Conservation (phyloP, 2,329 filamentous ascomycete genomes). For the Falciphora oryzae region DNA sequence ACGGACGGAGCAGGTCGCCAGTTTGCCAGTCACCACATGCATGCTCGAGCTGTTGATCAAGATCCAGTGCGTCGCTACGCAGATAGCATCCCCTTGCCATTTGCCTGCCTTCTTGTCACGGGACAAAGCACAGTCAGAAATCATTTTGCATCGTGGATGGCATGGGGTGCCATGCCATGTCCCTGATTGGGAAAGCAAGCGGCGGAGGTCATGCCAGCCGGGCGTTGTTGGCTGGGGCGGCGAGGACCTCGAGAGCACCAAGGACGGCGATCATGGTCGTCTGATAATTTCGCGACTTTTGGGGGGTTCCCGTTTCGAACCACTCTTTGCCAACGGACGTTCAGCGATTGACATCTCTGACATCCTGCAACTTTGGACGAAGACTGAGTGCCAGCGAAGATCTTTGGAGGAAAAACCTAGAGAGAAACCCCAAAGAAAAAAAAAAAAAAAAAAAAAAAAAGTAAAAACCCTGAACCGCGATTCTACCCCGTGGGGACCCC, state of each 20-base stretch:
- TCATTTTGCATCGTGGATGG: not conserved
- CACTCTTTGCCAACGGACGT: not conserved
- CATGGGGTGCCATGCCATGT: not conserved
- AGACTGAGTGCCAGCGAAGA: not conserved
- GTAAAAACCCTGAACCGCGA: not conserved
- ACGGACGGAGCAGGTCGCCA: too few species aligned
- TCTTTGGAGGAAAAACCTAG: too few species aligned
- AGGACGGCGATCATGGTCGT: not conserved
- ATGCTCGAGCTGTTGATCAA: not conserved
- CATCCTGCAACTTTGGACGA: slow-evolving; percentile 12
- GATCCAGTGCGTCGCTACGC: too few species aligned
- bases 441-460: not conserved
- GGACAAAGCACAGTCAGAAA: not conserved
- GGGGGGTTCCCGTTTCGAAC: slow-evolving; percentile 8
- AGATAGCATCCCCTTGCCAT: too few species aligned
- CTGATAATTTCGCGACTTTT: not conserved
- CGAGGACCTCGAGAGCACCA: not conserved
- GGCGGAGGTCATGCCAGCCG: not conserved
- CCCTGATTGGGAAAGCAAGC: not conserved
- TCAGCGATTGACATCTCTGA: slow-evolving; percentile 12
- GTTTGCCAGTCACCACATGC: not conserved
- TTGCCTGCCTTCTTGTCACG: not conserved
- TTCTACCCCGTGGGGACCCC: not conserved
- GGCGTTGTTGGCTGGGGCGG: not conserved
- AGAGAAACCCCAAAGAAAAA: too few species aligned